Conservation (phyloP, 495 filamentous ascomycete genomes). For the Penicillium simplicissimum region DNA sequence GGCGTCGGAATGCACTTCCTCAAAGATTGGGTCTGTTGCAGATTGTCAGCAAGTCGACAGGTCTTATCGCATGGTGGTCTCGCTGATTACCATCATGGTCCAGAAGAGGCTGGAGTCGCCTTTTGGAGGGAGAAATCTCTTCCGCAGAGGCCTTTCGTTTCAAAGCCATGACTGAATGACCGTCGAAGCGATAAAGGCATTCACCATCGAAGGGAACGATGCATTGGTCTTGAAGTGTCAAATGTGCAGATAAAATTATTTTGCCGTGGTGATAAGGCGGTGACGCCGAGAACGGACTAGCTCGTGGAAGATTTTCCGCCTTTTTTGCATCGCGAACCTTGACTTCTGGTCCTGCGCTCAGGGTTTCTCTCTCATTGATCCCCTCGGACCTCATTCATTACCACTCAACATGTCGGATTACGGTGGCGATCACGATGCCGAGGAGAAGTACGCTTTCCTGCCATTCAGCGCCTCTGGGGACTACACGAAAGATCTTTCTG, state of each 20-base stretch:
- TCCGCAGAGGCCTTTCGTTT: slow-evolving; percentile 37
- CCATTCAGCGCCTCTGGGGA: slow-evolving; percentile 2
- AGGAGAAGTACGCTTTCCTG: slow-evolving; percentile 48
- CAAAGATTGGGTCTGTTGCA: slow-evolving; percentile 43
- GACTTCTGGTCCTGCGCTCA: slow-evolving; percentile 12
- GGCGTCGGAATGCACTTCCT: slow-evolving; percentile 41
- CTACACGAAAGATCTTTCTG: slow-evolving; percentile 11
- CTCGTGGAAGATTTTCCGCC: slow-evolving; percentile 43
- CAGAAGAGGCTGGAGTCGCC: slow-evolving; percentile 28
- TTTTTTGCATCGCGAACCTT: slow-evolving; percentile 32
- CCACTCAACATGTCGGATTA: slow-evolving; percentile 77
- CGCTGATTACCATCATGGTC: slow-evolving; percentile 34
- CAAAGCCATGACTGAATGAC: slow-evolving; percentile 18
- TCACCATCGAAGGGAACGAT: slow-evolving; percentile 3
- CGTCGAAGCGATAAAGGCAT: slow-evolving; percentile 3
- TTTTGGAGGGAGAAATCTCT: slow-evolving; percentile 28
- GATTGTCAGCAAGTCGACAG: slow-evolving; percentile 8
- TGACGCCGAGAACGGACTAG: slow-evolving; percentile 37
- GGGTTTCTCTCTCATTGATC: slow-evolving; percentile 29
- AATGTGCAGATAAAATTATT: slow-evolving; percentile 32
- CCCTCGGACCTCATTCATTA: slow-evolving; percentile 11
- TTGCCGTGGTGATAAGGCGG: slow-evolving; percentile 40
- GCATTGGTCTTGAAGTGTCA: neutral
- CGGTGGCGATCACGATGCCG: slow-evolving; percentile 64
- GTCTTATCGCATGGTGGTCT: neutral